Evolutionary conservation across 1,139 yeast genomes (phyloP).

Genomic region (Chernovozyma aurita): DNA sequence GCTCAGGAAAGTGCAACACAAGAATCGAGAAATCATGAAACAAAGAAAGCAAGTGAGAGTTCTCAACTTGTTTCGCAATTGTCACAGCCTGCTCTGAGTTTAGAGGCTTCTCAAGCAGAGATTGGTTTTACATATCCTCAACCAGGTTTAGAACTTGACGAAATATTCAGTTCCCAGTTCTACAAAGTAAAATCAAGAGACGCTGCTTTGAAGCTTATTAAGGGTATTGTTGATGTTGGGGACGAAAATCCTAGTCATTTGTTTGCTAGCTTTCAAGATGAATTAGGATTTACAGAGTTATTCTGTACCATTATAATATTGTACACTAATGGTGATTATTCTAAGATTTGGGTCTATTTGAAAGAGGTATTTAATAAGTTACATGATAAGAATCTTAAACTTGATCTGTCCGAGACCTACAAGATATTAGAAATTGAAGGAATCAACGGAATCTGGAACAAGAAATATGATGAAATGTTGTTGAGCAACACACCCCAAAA

Average conservation of each 20-base stretch:
- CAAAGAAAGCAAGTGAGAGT: background rate
- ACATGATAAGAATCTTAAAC: conserved; percentile 1
- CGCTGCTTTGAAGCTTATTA: conserved; percentile 2
- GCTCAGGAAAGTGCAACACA: conserved; percentile 7
- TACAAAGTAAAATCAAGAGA: conserved; percentile 2
- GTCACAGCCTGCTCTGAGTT: conserved; percentile 2
- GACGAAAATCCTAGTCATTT: conserved; percentile 1
- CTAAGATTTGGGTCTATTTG: conserved; percentile 5
- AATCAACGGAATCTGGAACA: conserved; percentile 27
- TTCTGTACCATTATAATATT: conserved; percentile 5
- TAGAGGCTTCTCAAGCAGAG: conserved; percentile 5
- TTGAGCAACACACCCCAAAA: conserved; percentile 12
- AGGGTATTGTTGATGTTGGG: conserved; percentile 3
- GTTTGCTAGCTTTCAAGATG: conserved; percentile 4
- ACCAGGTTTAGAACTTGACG: conserved; percentile 2
- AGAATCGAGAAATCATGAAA: background rate
- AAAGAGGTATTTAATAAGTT: conserved; percentile 3
- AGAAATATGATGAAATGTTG: conserved; percentile 19
- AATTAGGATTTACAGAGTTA: conserved; percentile 6
- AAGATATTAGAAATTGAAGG: conserved; percentile 10
- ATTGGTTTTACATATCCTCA: conserved; percentile 6
- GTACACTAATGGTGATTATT: conserved; percentile 4
- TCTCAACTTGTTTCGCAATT: conserved; percentile 4
- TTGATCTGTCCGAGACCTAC: conserved; percentile 2
- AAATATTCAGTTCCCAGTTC: conserved; percentile 2